Percentiles rank a stretch among this genome's conserved stretches.
These are phyloP conservation scores for Stellera chamaejasme DNA, from an alignment of 345 rosid species.

Conservation along the genomic window DNA sequence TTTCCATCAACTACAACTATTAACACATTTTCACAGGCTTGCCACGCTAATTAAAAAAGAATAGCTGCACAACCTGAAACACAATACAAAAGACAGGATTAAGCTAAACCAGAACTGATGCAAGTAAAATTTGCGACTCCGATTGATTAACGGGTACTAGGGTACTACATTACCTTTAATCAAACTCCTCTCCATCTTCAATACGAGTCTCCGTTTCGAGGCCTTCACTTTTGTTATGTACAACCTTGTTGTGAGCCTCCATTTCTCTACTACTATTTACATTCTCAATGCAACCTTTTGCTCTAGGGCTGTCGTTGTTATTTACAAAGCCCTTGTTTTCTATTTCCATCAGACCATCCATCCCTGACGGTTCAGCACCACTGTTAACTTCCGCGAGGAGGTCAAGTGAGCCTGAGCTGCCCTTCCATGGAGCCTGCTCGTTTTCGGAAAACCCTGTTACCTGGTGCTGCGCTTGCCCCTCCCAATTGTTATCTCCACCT, in stretches of 20 bases:
- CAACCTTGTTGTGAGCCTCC: constrained; percentile 49
- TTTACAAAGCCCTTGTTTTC: constrained; percentile 40
- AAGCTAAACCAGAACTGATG: too few relatives aligned
- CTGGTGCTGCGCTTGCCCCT: constrained; percentile 25
- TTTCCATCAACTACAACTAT: constrained; percentile 21
- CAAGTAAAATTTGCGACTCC: background rate
- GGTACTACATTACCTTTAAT: constrained; percentile 43
- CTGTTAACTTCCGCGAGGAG: constrained; percentile 19
- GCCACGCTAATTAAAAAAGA: constrained; percentile 32
- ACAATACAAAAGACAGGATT: too few relatives aligned
- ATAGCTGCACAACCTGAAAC: constrained; percentile 36
- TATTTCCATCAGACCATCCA: constrained; percentile 25
- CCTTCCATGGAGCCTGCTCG: constrained; percentile 21
- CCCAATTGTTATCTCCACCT: constrained; percentile 22
- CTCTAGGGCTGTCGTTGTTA: constrained; percentile 23
- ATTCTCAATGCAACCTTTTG: constrained; percentile 26
- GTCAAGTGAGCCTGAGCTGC: constrained; percentile 35
- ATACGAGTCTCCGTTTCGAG: constrained; percentile 40
- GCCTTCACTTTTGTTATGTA: constrained; percentile 42
- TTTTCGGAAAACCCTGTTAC: constrained; percentile 30
- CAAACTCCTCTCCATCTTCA: constrained; percentile 48
- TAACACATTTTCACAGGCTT: constrained; percentile 25
- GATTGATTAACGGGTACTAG: background rate
- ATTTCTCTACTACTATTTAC: constrained; percentile 43
- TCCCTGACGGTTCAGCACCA: constrained; percentile 25